Percentiles rank a stretch among this genome's conserved stretches.
Evolutionary conservation across 192 early-diverging fungal species (phyloP).

Genomic region (Oehlia diaphana): DNA sequence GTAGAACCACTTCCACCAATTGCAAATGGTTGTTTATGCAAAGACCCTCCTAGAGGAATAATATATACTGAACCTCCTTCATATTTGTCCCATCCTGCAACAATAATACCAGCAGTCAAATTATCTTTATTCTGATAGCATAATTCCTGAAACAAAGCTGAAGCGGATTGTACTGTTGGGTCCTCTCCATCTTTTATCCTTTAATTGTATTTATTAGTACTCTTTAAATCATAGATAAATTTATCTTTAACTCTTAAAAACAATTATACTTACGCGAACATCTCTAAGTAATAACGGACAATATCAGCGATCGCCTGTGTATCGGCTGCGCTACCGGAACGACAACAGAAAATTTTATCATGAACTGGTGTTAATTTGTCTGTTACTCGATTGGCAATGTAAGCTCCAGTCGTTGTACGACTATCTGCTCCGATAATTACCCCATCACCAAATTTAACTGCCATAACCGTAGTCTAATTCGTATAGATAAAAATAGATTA

Average conservation of each 20-base stretch:
- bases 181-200: constrained; percentile 81
- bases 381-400: constrained; percentile 96
- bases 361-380: constrained; percentile 97
- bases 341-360: constrained; percentile 96
- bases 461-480: constrained; percentile 94
- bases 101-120: constrained; percentile 92
- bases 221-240: not conserved
- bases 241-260: not conserved
- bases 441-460: constrained; percentile 84
- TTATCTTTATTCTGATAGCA: constrained; percentile 92
- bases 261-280: constrained; percentile 72
- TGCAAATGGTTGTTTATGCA: constrained; percentile 90
- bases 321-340: constrained; percentile 96
- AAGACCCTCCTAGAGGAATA: constrained; percentile 88
- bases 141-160: constrained; percentile 90
- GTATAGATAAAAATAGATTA: not conserved
- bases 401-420: constrained; percentile 92
- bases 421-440: constrained; percentile 98
- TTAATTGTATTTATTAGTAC: not conserved
- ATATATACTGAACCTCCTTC: constrained; percentile 87
- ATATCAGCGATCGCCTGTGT: constrained; percentile 99
- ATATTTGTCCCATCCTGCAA: constrained; percentile 95
- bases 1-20: constrained; percentile 95
- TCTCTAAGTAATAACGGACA: constrained; percentile 92
- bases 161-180: constrained; percentile 85